A percentile compares a stretch with the other conserved stretches of the same genome.
phyloP scores from a whole-genome alignment of 345 rosid genomes.

The Eutrema heterophyllum region DNA sequence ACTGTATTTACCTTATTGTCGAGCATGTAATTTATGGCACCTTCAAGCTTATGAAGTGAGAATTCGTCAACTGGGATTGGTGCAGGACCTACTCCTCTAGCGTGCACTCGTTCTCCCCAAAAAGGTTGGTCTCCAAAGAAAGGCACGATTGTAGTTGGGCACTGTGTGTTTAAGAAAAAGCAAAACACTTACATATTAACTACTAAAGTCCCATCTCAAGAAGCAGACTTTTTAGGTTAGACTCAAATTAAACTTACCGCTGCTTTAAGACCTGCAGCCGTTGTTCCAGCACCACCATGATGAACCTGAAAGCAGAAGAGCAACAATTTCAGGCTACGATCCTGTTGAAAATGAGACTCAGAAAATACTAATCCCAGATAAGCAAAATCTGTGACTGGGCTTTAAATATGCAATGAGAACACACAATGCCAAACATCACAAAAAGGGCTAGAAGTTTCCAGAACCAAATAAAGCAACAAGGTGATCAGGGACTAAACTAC shows the following conservation, averaged over 20 bases:
- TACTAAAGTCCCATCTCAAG: not conserved
- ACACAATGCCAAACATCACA: no score
- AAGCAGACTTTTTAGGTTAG: not conserved
- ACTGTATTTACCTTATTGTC: slow-evolving; percentile 44
- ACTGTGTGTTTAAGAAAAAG: slow-evolving; percentile 39
- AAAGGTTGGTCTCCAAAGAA: slow-evolving; percentile 98
- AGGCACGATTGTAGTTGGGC: slow-evolving; percentile 95
- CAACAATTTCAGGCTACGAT: not conserved
- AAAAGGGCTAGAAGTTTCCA: not conserved
- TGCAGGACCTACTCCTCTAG: slow-evolving; percentile 85
- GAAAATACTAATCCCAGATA: not conserved
- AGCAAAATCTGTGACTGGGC: not conserved
- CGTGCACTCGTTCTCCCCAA: slow-evolving; percentile 94
- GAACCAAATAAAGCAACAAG: not conserved
- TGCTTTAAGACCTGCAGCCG: slow-evolving; percentile 98
- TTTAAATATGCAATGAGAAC: not conserved
- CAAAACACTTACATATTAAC: not conserved
- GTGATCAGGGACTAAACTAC: not conserved
- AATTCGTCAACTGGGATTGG: slow-evolving; percentile 94
- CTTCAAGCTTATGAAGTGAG: slow-evolving; percentile 68
- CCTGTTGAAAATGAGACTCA: not conserved
- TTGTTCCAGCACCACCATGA: slow-evolving; percentile 99
- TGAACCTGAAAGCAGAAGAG: slow-evolving; percentile 63
- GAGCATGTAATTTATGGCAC: slow-evolving; percentile 69
- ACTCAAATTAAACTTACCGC: slow-evolving; percentile 43